Conservation (phyloP, 164 flowering plant species). For the Magnolia sinica region DNA sequence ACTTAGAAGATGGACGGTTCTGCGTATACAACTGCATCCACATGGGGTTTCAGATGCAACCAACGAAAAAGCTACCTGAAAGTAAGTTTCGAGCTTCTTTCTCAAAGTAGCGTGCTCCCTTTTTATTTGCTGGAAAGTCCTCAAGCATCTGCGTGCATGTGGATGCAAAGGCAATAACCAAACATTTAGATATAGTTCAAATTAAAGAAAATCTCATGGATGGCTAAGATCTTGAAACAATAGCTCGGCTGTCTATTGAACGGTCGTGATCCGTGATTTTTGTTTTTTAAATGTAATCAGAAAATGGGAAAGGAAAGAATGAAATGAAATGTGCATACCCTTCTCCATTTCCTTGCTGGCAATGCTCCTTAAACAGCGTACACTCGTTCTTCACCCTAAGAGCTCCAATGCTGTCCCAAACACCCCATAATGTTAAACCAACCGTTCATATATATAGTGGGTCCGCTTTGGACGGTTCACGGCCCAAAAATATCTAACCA, state of each 20-base stretch:
- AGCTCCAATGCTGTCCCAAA: slow-evolving; percentile 26
- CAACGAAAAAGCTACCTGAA: neutral
- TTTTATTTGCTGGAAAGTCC: slow-evolving; percentile 6
- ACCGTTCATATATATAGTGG: too few species aligned
- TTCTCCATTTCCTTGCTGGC: slow-evolving; percentile 18
- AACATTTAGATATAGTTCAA: neutral
- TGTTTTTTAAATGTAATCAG: too few species aligned
- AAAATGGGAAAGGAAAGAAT: neutral
- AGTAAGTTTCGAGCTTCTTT: slow-evolving; percentile 11
- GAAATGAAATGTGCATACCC: slow-evolving; percentile 11
- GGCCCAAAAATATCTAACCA: too few species aligned
- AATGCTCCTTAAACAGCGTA: slow-evolving; percentile 15
- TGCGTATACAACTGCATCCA: neutral
- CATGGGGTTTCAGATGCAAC: neutral
- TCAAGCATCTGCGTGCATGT: slow-evolving; percentile 8
- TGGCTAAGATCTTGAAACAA: neutral
- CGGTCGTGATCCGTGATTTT: neutral
- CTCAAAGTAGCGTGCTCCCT: slow-evolving; percentile 11
- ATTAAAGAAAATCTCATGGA: neutral
- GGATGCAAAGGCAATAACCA: neutral
- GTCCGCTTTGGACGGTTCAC: too few species aligned
- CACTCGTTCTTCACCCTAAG: slow-evolving; percentile 18
- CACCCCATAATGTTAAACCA: neutral
- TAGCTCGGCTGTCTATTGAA: neutral
- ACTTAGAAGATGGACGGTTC: neutral